Evolutionary conservation across 768 basidiomycete genomes (phyloP).

Genomic region (Serendipita vermifera): DNA sequence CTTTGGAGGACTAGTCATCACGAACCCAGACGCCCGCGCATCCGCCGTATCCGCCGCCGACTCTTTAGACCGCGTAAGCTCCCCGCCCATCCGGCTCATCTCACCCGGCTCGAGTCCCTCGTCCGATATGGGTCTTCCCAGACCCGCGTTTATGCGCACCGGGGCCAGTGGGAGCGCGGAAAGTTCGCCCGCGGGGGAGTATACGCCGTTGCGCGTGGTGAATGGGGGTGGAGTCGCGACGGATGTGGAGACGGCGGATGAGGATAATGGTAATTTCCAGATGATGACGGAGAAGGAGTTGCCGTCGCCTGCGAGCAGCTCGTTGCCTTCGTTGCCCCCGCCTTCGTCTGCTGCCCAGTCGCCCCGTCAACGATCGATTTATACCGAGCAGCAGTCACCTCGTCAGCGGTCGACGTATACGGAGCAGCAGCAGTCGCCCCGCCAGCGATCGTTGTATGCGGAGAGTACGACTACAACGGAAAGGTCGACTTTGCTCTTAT

Average conservation of each 20-base stretch:
- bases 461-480: no score
- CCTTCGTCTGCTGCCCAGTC: no score
- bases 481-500: no score
- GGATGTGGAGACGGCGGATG: not conserved
- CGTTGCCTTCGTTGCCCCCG: no score
- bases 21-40: conserved; percentile 9
- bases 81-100: not conserved
- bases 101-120: not conserved
- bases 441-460: no score
- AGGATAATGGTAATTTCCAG: no score
- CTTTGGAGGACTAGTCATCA: conserved; percentile 10
- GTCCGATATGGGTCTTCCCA: not conserved
- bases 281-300: no score
- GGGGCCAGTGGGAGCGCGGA: not conserved
- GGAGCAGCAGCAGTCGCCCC: no score
- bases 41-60: not conserved
- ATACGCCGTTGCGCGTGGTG: not conserved
- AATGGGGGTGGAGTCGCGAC: conserved; percentile 3
- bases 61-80: not conserved
- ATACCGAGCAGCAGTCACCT: no score
- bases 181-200: not conserved
- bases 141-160: not conserved
- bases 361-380: no score
- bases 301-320: no score
- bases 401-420: no score